A percentile compares a stretch with the other conserved stretches of the same genome.
Evolutionary conservation across 768 basidiomycete genomes (phyloP).

Genomic region (Serendipita sp.): DNA sequence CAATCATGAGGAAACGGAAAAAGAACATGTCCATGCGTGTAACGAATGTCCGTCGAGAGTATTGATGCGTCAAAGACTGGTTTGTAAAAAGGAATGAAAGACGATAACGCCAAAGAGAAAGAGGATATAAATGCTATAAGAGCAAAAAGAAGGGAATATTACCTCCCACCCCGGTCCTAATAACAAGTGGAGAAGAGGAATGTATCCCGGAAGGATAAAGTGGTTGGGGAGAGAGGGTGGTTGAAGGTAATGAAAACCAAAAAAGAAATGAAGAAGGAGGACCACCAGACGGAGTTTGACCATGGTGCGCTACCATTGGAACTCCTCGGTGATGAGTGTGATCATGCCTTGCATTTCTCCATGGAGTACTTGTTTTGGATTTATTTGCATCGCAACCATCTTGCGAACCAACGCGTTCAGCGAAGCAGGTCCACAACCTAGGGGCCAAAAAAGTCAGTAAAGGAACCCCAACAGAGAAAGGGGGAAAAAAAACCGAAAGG

Average conservation of each 20-base stretch:
- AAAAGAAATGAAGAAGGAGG: not conserved
- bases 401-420: conserved; percentile 55
- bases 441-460: not conserved
- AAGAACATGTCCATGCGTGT: no score
- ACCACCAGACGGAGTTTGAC: not conserved
- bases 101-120: no score
- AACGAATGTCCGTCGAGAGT: no score
- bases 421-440: conserved; percentile 58
- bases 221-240: no score
- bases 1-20: no score
- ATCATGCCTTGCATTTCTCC: conserved; percentile 46
- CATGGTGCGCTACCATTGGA: conserved; percentile 29
- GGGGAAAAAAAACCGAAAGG: not conserved
- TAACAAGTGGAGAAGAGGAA: no score
- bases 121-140: no score
- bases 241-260: not conserved
- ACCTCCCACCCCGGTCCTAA: no score
- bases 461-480: not conserved
- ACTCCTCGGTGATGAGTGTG: conserved; percentile 49
- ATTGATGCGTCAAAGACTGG: no score
- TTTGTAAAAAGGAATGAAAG: no score
- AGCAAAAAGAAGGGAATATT: no score
- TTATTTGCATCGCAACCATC: conserved; percentile 41
- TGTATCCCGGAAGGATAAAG: no score
- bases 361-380: conserved; percentile 31